phyloP scores from a whole-genome alignment of 2,329 filamentous ascomycete species.

The Alternaria novae-zelandiae region DNA sequence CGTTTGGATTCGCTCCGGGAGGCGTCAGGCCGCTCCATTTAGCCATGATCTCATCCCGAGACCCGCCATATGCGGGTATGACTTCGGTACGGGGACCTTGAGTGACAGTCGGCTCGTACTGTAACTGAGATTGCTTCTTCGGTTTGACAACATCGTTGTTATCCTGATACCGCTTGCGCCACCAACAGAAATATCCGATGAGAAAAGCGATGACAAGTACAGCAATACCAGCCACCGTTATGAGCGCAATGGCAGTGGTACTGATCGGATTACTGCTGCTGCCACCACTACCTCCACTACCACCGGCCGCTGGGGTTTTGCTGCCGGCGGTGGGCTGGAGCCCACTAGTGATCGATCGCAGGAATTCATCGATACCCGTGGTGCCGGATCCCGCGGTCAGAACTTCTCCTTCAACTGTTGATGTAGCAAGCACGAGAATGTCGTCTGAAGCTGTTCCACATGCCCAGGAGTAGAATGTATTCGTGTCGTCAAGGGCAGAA shows the following conservation, averaged over 20 bases:
- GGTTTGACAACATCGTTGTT: no score
- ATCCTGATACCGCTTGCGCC: no score
- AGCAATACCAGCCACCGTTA: neutral
- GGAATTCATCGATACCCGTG: neutral
- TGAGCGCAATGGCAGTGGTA: neutral
- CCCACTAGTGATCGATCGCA: neutral
- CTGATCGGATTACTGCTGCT: neutral
- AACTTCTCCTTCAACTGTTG: neutral
- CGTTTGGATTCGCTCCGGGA: neutral
- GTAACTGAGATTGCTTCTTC: neutral
- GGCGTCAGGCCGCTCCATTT: neutral
- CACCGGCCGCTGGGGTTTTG: neutral
- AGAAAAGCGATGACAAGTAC: neutral
- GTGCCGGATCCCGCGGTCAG: neutral
- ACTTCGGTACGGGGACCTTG: neutral
- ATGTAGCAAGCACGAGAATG: constrained; percentile 4
- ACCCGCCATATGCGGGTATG: neutral
- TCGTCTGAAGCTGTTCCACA: constrained; percentile 7
- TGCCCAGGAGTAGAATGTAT: constrained; percentile 3
- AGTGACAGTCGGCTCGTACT: neutral
- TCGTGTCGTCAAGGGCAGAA: neutral
- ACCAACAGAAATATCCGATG: neutral
- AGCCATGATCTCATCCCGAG: neutral
- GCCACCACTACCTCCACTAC: neutral
- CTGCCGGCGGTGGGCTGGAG: neutral